phyloP scores from a whole-genome alignment of 2,329 filamentous ascomycete genomes.

The Aspergillus texensis region DNA sequence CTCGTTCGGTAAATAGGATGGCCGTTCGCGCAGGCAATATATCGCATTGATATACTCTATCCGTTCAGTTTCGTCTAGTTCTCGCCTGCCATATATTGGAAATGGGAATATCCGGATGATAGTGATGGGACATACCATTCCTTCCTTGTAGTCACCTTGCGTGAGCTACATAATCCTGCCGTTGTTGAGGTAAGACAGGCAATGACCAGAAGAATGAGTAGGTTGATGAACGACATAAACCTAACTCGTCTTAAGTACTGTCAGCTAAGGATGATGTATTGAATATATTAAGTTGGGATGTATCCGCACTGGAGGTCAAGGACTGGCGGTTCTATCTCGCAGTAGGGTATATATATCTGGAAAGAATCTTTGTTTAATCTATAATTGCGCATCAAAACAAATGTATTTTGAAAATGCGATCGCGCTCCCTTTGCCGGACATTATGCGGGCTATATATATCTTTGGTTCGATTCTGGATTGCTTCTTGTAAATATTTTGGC shows the following conservation, averaged over 20 bases:
- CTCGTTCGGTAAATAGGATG: constrained; percentile 21
- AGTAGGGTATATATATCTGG: not conserved
- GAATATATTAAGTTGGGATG: not conserved
- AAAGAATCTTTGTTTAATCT: not conserved
- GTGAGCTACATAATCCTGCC: not conserved
- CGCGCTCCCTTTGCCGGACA: not conserved
- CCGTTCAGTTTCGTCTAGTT: constrained; percentile 20
- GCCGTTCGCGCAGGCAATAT: constrained; percentile 24
- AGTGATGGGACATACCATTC: not conserved
- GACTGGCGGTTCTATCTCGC: not conserved
- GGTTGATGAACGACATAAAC: not conserved
- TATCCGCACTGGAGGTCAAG: not conserved
- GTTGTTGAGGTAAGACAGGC: not conserved
- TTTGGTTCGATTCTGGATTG: not conserved
- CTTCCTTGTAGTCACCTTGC: not conserved
- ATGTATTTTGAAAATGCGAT: not conserved
- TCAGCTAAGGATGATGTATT: not conserved
- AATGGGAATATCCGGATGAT: not conserved
- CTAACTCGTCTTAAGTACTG: not conserved
- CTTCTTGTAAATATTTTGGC: not conserved
- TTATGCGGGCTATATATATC: not conserved
- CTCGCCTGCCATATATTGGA: constrained; percentile 18
- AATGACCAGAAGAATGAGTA: not conserved
- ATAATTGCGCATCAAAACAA: not conserved
- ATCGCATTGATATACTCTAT: constrained; percentile 29